A percentile compares a stretch with the other conserved stretches of the same genome.
These are phyloP conservation scores for Dysphania ambrosioides DNA, from an alignment of 148 eudicot species.

Conservation along the genomic window DNA sequence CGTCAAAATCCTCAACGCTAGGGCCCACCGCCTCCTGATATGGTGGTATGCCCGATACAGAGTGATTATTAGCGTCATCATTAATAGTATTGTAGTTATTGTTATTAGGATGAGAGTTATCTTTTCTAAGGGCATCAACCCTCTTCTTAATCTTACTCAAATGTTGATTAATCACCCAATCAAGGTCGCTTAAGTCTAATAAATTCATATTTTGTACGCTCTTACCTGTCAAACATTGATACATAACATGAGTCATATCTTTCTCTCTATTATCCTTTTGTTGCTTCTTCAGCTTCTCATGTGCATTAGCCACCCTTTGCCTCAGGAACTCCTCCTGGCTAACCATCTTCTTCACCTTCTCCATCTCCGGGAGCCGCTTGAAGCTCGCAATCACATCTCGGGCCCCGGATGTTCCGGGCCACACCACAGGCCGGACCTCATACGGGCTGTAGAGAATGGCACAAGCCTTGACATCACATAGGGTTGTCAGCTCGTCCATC, in stretches of 20 bases:
- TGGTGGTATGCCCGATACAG: background rate
- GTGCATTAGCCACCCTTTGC: slow-evolving; percentile 42
- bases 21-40: background rate
- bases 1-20: background rate
- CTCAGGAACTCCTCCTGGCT: slow-evolving; percentile 48
- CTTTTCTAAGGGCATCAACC: slow-evolving; percentile 28
- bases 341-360: slow-evolving; percentile 57
- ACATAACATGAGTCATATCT: slow-evolving; percentile 48
- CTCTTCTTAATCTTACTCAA: slow-evolving; percentile 41
- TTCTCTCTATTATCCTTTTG: slow-evolving; percentile 52
- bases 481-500: slow-evolving; percentile 38
- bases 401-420: slow-evolving; percentile 38
- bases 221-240: slow-evolving; percentile 47
- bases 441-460: slow-evolving; percentile 38
- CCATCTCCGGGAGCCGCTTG: slow-evolving; percentile 50
- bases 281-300: slow-evolving; percentile 40
- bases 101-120: background rate
- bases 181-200: slow-evolving; percentile 52
- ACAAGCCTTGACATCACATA: slow-evolving; percentile 44
- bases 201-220: slow-evolving; percentile 35
- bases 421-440: slow-evolving; percentile 35
- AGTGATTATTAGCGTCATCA: background rate
- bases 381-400: slow-evolving; percentile 49
- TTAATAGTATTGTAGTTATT: background rate
- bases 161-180: slow-evolving; percentile 50